phyloP scores from a whole-genome alignment of 2,329 filamentous ascomycete genomes.

The Talaromyces sp. region DNA sequence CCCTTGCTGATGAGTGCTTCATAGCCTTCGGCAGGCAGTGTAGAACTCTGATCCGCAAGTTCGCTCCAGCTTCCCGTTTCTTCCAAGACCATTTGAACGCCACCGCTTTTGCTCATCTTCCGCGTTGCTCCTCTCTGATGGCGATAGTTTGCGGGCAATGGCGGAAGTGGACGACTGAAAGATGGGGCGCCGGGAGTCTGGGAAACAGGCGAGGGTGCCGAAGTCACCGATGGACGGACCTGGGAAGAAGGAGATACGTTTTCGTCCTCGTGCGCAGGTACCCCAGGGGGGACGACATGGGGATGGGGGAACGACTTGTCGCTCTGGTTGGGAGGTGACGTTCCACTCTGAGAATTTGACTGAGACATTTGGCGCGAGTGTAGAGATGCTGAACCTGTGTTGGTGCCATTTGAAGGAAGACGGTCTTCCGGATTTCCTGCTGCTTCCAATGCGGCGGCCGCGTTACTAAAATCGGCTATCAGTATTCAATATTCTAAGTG shows the following conservation, averaged over 20 bases:
- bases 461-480: conserved; percentile 19
- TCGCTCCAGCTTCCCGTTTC: conserved; percentile 88
- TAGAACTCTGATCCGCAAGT: conserved; percentile 76
- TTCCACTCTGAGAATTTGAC: conserved; percentile 24
- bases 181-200: conserved; percentile 25
- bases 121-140: conserved; percentile 57
- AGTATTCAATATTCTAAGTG: background rate
- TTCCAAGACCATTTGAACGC: conserved; percentile 85
- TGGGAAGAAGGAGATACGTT: conserved; percentile 18
- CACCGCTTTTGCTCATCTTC: conserved; percentile 72
- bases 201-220: conserved; percentile 20
- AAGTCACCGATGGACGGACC: conserved; percentile 12
- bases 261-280: conserved; percentile 15
- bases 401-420: conserved; percentile 21
- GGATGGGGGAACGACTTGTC: conserved; percentile 21
- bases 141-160: conserved; percentile 37
- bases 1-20: conserved; percentile 31
- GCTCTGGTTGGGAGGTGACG: conserved; percentile 24
- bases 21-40: conserved; percentile 62
- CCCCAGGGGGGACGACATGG: background rate
- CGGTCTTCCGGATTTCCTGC: conserved; percentile 36
- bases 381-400: conserved; percentile 11
- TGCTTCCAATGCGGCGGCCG: conserved; percentile 37
- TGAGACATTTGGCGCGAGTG: conserved; percentile 35
- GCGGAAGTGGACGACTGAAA: conserved; percentile 35